Conservation (phyloP, 2,329 filamentous ascomycete genomes). For the Epichloe uncinata region DNA sequence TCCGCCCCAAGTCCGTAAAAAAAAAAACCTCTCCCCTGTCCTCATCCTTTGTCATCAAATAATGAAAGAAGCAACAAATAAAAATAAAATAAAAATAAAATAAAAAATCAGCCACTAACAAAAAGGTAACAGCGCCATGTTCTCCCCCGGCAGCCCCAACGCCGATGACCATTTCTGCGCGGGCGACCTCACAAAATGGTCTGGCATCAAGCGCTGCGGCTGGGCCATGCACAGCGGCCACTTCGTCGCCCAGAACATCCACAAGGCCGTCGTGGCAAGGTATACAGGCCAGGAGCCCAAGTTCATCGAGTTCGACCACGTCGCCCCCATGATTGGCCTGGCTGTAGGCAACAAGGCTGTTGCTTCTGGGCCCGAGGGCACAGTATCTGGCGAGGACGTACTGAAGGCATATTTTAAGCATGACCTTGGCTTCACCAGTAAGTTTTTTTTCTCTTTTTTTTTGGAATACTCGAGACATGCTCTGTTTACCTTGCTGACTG, state of each 20-base stretch:
- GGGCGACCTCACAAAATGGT: slow-evolving; percentile 59
- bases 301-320: slow-evolving; percentile 35
- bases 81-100: too few relatives aligned
- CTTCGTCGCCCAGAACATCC: slow-evolving; percentile 50
- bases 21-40: too few relatives aligned
- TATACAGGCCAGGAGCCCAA: slow-evolving; percentile 26
- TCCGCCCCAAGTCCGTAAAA: slow-evolving; percentile 42
- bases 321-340: slow-evolving; percentile 55
- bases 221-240: slow-evolving; percentile 63
- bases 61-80: too few relatives aligned
- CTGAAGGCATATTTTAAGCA: slow-evolving; percentile 52
- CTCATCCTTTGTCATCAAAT: too few relatives aligned
- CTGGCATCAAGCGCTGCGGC: slow-evolving; percentile 69
- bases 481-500: too few relatives aligned
- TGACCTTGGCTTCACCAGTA: slow-evolving; percentile 52
- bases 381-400: slow-evolving; percentile 47
- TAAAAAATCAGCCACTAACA: too few relatives aligned
- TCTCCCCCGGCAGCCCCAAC: slow-evolving; percentile 41
- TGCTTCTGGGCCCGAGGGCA: slow-evolving; percentile 46
- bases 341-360: slow-evolving; percentile 59
- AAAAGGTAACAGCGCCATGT: slow-evolving; percentile 13
- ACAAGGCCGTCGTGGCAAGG: slow-evolving; percentile 40
- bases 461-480: too few relatives aligned
- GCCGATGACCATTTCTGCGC: slow-evolving; percentile 49
- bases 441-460: slow-evolving; percentile 18